Evolutionary conservation across 148 eudicot species (phyloP), one percentile per base, ranked within the genome.

Genomic region (Chenopodium formosanum): DNA sequence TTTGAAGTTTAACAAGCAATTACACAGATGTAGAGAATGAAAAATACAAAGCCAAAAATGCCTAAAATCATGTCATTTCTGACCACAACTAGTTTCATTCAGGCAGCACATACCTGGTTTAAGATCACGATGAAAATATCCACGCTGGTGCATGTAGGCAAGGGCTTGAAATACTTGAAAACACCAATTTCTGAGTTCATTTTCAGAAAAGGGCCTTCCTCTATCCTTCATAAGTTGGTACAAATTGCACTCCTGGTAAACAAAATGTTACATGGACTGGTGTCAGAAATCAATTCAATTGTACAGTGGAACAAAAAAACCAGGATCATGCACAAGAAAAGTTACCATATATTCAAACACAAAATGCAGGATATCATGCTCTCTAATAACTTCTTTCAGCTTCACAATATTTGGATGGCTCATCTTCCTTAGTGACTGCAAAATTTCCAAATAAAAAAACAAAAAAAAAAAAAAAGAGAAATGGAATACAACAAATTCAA

Each of bases 131-230:
- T 96, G 99, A 74, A 96, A 94, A 89, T 94, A 96, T 58, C 98
- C 99, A 77, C 92, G 94, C 82, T 94, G 93, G 80, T 96, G 99
- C 90, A 96, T 91, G 90, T 92, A 94, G 68, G 94, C 93, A 86
- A 94, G 98, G 74, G 97, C 99, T 84, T 96, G 98, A 89, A 96
- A 96, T 63, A 96, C 97, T 90, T 96, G 97, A 88, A 88, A 92
- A 87, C 91, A 96, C 95, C 98, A 96, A 80, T 88, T 91, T 87
- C 91, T 90, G n/a, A 96, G 90, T 85, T 96, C 99, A 75, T 81
- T 81, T 80, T 94, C 98, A 44, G 98, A 84, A 73, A 96, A 94
- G 58, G 86, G 90, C 78, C 87, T 94, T 79, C 76, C 83, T 85
- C 91, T 92, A 79, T 86, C 89, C 83, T 92, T 91, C 92, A 96